Percentiles rank a stretch among this genome's conserved stretches.
Conservation (phyloP, 495 filamentous ascomycete species). For the Aspergillus carlsbadensis region DNA sequence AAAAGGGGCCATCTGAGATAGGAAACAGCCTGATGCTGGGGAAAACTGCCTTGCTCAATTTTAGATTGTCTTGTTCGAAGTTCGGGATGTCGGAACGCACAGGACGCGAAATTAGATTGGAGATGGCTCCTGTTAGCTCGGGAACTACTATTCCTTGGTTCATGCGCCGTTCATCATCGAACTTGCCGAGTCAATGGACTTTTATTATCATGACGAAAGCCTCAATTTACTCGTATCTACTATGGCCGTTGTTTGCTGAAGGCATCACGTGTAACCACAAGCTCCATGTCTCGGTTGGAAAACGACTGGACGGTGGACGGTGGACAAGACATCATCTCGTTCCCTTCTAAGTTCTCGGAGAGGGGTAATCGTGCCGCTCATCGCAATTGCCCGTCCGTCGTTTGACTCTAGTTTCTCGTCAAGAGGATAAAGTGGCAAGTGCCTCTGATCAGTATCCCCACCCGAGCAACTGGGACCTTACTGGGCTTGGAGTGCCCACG, state of each 20-base stretch:
- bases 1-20: constrained; percentile 19
- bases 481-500: neutral
- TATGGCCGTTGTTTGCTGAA: no score
- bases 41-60: constrained; percentile 14
- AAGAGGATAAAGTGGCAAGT: neutral
- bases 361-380: no score
- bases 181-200: neutral
- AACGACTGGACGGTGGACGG: no score
- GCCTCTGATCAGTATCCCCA: neutral
- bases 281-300: no score
- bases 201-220: neutral
- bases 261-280: no score
- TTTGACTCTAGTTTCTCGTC: neutral
- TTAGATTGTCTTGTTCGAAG: constrained; percentile 6
- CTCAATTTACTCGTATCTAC: no score
- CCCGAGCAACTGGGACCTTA: neutral
- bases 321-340: no score
- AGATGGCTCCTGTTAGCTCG: neutral
- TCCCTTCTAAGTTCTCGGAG: no score
- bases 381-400: neutral
- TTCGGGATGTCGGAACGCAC: neutral
- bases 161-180: constrained; percentile 5
- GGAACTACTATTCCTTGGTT: neutral
- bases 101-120: neutral
- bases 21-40: constrained; percentile 18